Conservation (phyloP, 2,329 filamentous ascomycete species). For the Verticillium isaacii region DNA sequence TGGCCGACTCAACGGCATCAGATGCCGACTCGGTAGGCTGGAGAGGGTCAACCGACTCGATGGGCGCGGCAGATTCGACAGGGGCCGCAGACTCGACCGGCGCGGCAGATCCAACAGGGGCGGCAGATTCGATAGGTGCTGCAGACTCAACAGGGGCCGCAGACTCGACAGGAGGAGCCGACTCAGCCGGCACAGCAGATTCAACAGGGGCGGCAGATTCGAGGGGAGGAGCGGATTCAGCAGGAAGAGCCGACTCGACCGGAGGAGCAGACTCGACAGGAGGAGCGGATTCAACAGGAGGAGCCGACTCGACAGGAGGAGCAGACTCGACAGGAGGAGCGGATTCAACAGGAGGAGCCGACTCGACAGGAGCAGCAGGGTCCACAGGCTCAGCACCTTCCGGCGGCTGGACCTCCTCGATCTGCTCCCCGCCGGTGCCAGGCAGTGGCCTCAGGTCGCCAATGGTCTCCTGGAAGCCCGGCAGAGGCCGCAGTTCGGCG, state of each 20-base stretch:
- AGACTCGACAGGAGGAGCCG: neutral
- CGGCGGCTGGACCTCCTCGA: neutral
- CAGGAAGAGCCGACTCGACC: neutral
- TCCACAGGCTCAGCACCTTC: neutral
- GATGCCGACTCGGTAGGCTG: neutral
- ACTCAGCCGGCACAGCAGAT: neutral
- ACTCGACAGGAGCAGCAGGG: neutral
- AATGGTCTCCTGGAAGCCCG: neutral
- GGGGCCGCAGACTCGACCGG: neutral
- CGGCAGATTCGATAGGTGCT: too few species aligned
- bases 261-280: neutral
- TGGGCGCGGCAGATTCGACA: neutral
- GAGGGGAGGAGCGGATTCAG: neutral
- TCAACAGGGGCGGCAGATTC: neutral
- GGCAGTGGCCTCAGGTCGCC: neutral
- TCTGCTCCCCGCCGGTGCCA: neutral
- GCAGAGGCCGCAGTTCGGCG: slow-evolving; percentile 2
- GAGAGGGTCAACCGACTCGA: neutral
- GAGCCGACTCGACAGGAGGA: neutral
- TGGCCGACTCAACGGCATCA: neutral
- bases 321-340: neutral
- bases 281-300: neutral
- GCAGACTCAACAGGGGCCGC: neutral
- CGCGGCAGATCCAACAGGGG: too few species aligned
- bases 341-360: neutral